Percentiles rank a stretch among this genome's conserved stretches.
Evolutionary conservation across 2,329 filamentous ascomycete genomes (phyloP).

Genomic region (Colletotrichum sp.): DNA sequence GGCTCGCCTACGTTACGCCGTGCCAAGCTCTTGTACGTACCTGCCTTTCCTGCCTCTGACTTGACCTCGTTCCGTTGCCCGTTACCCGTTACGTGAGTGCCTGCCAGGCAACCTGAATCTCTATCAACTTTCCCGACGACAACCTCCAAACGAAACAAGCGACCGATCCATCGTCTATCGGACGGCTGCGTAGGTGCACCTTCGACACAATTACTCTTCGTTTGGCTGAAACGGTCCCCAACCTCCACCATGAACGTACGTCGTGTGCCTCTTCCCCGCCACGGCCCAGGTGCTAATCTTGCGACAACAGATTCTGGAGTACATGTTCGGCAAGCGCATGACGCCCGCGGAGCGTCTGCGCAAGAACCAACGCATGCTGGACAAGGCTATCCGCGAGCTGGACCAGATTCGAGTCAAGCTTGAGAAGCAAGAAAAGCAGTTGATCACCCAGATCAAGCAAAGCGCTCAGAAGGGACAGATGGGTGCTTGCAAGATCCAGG

Average conservation of each 20-base stretch:
- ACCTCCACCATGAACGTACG: slow-evolving; percentile 61
- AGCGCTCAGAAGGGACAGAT: slow-evolving; percentile 98
- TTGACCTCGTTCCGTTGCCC: background rate
- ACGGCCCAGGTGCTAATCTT: slow-evolving; percentile 19
- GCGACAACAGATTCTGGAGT: slow-evolving; percentile 83
- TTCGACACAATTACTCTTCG: background rate
- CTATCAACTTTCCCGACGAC: slow-evolving; percentile 7
- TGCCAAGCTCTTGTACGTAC: slow-evolving; percentile 20
- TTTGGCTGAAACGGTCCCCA: background rate
- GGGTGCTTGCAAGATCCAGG: slow-evolving; percentile 98
- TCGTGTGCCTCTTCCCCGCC: slow-evolving; percentile 18
- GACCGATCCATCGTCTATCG: background rate
- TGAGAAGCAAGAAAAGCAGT: slow-evolving; percentile 98
- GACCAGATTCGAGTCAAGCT: slow-evolving; percentile 95
- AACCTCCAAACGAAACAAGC: background rate
- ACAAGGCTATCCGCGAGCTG: slow-evolving; percentile 96
- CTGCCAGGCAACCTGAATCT: slow-evolving; percentile 5
- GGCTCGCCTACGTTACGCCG: background rate
- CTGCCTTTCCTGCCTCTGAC: background rate
- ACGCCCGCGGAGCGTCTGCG: slow-evolving; percentile 91
- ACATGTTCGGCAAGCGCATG: slow-evolving; percentile 99
- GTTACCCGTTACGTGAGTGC: slow-evolving; percentile 19
- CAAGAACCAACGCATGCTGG: slow-evolving; percentile 94
- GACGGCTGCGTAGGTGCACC: background rate
- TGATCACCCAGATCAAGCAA: slow-evolving; percentile 96